Evolutionary conservation across 2,329 filamentous ascomycete species (phyloP), one percentile per base, ranked within the genome.

Genomic region (Mariannaea elegans): DNA sequence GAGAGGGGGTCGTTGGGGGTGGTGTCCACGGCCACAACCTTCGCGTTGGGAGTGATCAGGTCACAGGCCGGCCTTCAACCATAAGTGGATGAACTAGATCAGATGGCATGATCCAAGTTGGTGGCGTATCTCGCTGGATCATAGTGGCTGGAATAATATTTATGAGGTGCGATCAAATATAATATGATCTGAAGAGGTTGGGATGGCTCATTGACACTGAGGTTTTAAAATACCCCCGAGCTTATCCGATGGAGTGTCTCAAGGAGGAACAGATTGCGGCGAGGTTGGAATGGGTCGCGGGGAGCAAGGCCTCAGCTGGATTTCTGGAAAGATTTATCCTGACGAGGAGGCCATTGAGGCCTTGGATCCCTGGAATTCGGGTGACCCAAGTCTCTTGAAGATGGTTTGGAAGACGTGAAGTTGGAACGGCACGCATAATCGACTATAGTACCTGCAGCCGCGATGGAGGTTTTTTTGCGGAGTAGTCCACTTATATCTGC

Each of bases 381-480:
- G 38, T 10, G 29, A 34, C 39, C n/a, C 18, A 57, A 49, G 54
- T 23, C 47, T 58, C 54, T 54, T 27, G 39, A 38, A 32, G 56
- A 44, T 36, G 12, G 62, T 62, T 31, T 19, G 27, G 31, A 34
- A 57, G 21, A 18, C 44, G 49, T 18, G 36, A 18, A 45, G 54
- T 59, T 42, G 57, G 23, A 55, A 63, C 65, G 64, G 58, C 58
- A 54, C 55, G 53, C 56, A 48, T 51, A 13, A 50, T 49, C 38
- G 59, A 58, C n/a, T 62, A 62, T 59, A 68, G 65, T 69, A 65
- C 62, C 58, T 69, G 67, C 67, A 69, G 65, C 50, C 45, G 39
- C 44, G 52, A 56, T 49, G 47, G 50, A 64, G 53, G 39, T 53
- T 5, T 27, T 6, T 58, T 61, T 62, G 62, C 59, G 61, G 59